Evolutionary conservation across 306 rosid species (phyloP), one percentile per base, ranked within the genome.

Genomic region (Elaeagnus macrophylla): DNA sequence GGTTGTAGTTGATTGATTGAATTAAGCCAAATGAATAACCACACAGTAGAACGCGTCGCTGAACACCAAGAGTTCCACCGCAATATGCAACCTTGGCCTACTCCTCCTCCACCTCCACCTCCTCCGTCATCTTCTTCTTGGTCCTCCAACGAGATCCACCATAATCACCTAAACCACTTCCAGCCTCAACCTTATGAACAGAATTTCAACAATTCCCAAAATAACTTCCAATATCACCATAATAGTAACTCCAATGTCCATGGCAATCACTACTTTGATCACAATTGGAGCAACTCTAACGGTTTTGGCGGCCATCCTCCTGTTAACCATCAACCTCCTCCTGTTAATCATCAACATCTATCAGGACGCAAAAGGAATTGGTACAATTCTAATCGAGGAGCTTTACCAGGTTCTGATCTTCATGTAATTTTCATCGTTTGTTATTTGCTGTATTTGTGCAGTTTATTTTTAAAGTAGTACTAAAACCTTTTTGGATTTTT

Each of bases 351-450:
- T n/a, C n/a, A n/a, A n/a, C n/a, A n/a, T n/a, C 51, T 53, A 42
- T 52, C 57, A 8, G 74, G 64, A 13, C 72, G 79, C 42, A 69
- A 72, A 68, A 66, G 80, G 57, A 39, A 39, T 1, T 73, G 94
- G 72, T 53, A 54, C 48, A 76, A 73, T 54, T 54, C 63, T 15
- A 37, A 52, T 54, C 57, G 56, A 48, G 76, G 68, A 53, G 51
- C 64, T 71, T 36, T 80, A 40, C 57, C 84, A 45, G 88, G 85
- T 79, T 43, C 17, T 41, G 16, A 50, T 8, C 10, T 40, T 42
- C 10, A 9, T 37, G 17, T 55, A 9, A 14, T 10, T 39, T 38
- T 25, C 37, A 39, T 10, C 16, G 15, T 10, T 2, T 18, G 16
- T 17, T 25, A 35, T n/a, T 42, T 12, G 8, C 19, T 45, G n/a